These are phyloP conservation scores for Firmiana major DNA, from an alignment of 345 rosid species.

Conservation along the genomic window DNA sequence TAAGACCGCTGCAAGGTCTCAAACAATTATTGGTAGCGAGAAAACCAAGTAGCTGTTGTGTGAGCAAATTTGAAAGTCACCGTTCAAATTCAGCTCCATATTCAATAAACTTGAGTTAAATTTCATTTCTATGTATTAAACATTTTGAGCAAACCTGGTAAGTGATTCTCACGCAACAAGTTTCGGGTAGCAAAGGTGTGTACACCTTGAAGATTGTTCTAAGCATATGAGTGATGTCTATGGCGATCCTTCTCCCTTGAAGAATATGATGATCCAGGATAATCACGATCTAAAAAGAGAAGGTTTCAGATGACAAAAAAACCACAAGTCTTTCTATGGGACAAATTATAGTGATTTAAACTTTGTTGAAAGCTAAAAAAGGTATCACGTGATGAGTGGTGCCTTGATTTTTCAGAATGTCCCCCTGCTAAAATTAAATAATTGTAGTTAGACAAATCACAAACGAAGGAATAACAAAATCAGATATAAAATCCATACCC, in stretches of 20 bases:
- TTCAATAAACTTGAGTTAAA: neutral
- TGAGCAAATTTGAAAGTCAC: neutral
- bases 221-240: conserved; percentile 40
- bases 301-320: neutral
- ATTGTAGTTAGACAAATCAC: neutral
- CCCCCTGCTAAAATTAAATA: conserved; percentile 33
- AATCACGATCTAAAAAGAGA: conserved; percentile 48
- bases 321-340: neutral
- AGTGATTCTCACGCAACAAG: neutral
- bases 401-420: conserved; percentile 63
- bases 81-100: neutral
- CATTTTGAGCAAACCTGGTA: neutral
- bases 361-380: neutral
- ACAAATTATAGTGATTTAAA: neutral
- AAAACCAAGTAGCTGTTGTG: neutral
- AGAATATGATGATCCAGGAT: conserved; percentile 48
- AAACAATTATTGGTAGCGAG: neutral
- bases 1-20: neutral
- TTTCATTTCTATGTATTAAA: neutral
- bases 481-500: neutral
- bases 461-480: neutral
- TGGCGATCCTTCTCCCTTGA: conserved; percentile 69
- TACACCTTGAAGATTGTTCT: conserved; percentile 16
- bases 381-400: conserved; percentile 67
- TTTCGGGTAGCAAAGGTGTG: neutral